Evolutionary conservation across 2,329 filamentous ascomycete genomes (phyloP).

Genomic region (Monilinia polystroma): DNA sequence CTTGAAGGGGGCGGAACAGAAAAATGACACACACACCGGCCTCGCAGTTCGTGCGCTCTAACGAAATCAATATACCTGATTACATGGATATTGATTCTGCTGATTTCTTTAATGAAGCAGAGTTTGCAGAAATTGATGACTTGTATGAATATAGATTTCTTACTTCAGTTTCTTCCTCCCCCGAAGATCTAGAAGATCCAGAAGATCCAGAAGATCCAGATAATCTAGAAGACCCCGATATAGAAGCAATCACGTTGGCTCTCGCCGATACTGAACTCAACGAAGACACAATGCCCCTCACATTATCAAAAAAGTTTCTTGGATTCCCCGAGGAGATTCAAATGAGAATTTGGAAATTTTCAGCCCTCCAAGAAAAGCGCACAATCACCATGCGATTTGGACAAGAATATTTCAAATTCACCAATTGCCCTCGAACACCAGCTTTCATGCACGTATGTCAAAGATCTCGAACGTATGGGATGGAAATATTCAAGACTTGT

Average conservation of each 20-base stretch:
- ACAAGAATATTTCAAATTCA: not conserved
- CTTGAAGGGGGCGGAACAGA: too few species aligned
- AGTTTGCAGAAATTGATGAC: not conserved
- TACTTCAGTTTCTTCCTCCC: too few species aligned
- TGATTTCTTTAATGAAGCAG: not conserved
- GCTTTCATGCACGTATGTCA: constrained; percentile 8
- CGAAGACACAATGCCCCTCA: not conserved
- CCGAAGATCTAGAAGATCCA: too few species aligned
- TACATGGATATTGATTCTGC: not conserved
- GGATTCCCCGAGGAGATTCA: not conserved
- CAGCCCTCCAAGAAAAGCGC: not conserved
- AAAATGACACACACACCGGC: too few species aligned
- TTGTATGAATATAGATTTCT: not conserved
- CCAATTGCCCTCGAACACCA: not conserved
- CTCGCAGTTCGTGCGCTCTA: not conserved
- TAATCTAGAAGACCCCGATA: not conserved
- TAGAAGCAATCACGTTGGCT: not conserved
- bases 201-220: not conserved
- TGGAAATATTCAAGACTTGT: not conserved
- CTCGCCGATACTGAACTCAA: not conserved
- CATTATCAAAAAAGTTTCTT: not conserved
- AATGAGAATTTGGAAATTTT: not conserved
- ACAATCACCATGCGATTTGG: not conserved
- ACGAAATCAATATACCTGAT: not conserved
- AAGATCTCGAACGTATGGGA: not conserved